Evolutionary conservation across 306 rosid genomes (phyloP).

Genomic region (Prunus persica): Prunus_persica_NCBIv2 NC_034014.1:24744001-24744500

Average conservation of each 20-base stretch:
- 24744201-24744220: slow-evolving; percentile 85
- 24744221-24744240: slow-evolving; percentile 47
- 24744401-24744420: slow-evolving; percentile 95
- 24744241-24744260: slow-evolving; percentile 77
- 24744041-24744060: neutral
- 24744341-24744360: slow-evolving; percentile 16
- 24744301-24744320: neutral
- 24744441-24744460: slow-evolving; percentile 73
- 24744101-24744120: neutral
- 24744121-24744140: neutral
- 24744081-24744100: neutral
- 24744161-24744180: slow-evolving; percentile 56
- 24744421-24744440: slow-evolving; percentile 93
- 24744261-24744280: slow-evolving; percentile 70
- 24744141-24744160: slow-evolving; percentile 99
- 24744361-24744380: slow-evolving; percentile 32
- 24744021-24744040: slow-evolving; percentile 49
- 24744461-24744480: slow-evolving; percentile 49
- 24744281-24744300: neutral
- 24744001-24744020: slow-evolving; percentile 68
- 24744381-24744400: slow-evolving; percentile 74
- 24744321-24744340: neutral
- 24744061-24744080: neutral
- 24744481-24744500: neutral
- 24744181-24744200: slow-evolving; percentile 54